These are phyloP conservation scores for Litchi chinensis DNA, from an alignment of 345 rosid genomes.

Conservation along the genomic window DNA sequence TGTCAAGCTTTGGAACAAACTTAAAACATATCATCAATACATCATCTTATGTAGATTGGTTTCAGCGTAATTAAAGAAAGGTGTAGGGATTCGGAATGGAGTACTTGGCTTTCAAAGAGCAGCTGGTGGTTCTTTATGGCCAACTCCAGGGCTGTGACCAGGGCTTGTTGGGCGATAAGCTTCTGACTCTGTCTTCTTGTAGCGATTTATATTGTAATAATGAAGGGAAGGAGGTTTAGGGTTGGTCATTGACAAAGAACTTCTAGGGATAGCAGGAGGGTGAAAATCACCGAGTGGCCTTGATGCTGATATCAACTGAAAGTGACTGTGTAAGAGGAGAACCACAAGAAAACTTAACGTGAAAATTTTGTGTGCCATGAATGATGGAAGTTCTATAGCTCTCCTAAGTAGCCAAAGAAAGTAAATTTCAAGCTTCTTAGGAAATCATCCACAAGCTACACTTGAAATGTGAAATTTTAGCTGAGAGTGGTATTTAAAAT, in stretches of 20 bases:
- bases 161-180: constrained; percentile 53
- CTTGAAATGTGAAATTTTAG: neutral
- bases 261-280: constrained; percentile 20
- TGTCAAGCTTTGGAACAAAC: neutral
- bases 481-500: constrained; percentile 31
- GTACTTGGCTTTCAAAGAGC: constrained; percentile 10
- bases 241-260: neutral
- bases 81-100: neutral
- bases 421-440: neutral
- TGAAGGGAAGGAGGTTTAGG: constrained; percentile 14
- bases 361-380: constrained; percentile 29
- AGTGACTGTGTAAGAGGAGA: constrained; percentile 27
- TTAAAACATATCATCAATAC: neutral
- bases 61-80: neutral
- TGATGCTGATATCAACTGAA: constrained; percentile 25
- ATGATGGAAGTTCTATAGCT: neutral
- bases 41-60: neutral
- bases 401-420: neutral
- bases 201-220: constrained; percentile 26
- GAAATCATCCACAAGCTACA: too few species aligned
- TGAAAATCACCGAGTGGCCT: constrained; percentile 22
- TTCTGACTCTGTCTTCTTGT: constrained; percentile 22
- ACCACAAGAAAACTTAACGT: constrained; percentile 15
- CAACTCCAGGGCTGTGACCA: constrained; percentile 58
- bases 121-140: constrained; percentile 34